Percentiles rank a stretch among this genome's conserved stretches.
Evolutionary conservation across 805 yeast genomes (phyloP).

Genomic region (Starmerella apicola): DNA sequence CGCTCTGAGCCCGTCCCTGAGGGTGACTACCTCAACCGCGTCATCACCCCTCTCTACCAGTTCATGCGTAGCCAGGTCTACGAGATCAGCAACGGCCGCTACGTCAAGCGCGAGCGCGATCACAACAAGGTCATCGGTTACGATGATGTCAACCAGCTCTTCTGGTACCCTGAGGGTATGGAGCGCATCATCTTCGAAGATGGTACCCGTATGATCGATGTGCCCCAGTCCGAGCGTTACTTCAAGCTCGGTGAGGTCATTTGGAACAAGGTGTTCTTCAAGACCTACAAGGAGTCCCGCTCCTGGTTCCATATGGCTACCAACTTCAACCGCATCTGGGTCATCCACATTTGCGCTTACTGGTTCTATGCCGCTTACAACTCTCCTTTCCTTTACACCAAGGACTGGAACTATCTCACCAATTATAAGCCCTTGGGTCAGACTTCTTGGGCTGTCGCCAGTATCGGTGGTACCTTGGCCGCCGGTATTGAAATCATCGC

Average conservation of each 20-base stretch:
- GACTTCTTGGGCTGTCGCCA: slow-evolving; percentile 83
- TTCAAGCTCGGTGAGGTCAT: slow-evolving; percentile 79
- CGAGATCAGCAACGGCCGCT: slow-evolving; percentile 41
- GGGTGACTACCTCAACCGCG: slow-evolving; percentile 77
- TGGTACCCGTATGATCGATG: slow-evolving; percentile 80
- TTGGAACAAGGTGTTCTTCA: slow-evolving; percentile 87
- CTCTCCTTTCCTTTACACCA: slow-evolving; percentile 83
- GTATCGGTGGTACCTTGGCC: slow-evolving; percentile 87
- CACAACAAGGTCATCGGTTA: slow-evolving; percentile 58
- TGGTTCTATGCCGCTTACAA: slow-evolving; percentile 95
- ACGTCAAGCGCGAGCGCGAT: slow-evolving; percentile 55
- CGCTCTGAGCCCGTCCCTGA: slow-evolving; percentile 36
- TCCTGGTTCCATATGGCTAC: slow-evolving; percentile 94
- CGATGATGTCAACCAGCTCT: slow-evolving; percentile 96
- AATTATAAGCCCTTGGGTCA: slow-evolving; percentile 84
- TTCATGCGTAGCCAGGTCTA: slow-evolving; percentile 60
- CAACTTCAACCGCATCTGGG: slow-evolving; percentile 97
- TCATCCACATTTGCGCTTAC: slow-evolving; percentile 74
- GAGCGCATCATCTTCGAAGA: slow-evolving; percentile 83
- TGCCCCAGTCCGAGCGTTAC: slow-evolving; percentile 83
- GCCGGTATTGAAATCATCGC: slow-evolving; percentile 70
- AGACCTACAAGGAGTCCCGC: slow-evolving; percentile 89
- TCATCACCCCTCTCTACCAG: slow-evolving; percentile 76
- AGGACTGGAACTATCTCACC: slow-evolving; percentile 67
- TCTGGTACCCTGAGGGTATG: slow-evolving; percentile 99